A percentile compares a stretch with the other conserved stretches of the same genome.
phyloP scores from a whole-genome alignment of 2,329 filamentous ascomycete genomes.

The Pseudocercospora macadamiae region DNA sequence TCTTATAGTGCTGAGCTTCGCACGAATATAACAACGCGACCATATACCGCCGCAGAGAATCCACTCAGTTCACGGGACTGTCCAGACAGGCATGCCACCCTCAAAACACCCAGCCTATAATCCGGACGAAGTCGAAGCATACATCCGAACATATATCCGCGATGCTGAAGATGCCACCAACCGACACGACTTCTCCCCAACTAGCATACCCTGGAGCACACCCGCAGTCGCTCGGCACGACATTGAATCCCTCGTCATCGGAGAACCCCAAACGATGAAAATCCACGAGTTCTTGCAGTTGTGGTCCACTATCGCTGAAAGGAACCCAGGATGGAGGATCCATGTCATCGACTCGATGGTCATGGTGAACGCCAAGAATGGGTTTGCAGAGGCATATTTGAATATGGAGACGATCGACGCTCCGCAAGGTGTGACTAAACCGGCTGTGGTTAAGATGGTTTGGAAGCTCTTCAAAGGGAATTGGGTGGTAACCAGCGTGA shows the following conservation, averaged over 20 bases:
- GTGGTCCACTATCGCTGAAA: background rate
- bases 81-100: background rate
- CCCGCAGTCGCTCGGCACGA: background rate
- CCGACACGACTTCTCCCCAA: background rate
- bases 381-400: background rate
- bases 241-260: background rate
- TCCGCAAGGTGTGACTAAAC: background rate
- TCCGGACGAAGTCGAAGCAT: background rate
- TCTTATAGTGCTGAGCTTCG: no score
- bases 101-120: background rate
- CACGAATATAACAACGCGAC: no score
- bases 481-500: slow-evolving; percentile 4
- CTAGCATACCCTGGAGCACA: background rate
- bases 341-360: background rate
- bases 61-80: no score
- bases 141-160: background rate
- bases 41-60: no score
- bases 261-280: background rate
- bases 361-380: background rate
- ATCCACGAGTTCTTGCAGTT: background rate
- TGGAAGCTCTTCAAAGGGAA: background rate
- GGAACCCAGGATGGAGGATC: background rate
- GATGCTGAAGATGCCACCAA: slow-evolving; percentile 1
- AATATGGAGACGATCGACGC: background rate
- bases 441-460: slow-evolving; percentile 2